Percentiles rank a stretch among this genome's conserved stretches.
phyloP scores from a whole-genome alignment of 2,329 filamentous ascomycete species.

The Pezicula radicicola region DNA sequence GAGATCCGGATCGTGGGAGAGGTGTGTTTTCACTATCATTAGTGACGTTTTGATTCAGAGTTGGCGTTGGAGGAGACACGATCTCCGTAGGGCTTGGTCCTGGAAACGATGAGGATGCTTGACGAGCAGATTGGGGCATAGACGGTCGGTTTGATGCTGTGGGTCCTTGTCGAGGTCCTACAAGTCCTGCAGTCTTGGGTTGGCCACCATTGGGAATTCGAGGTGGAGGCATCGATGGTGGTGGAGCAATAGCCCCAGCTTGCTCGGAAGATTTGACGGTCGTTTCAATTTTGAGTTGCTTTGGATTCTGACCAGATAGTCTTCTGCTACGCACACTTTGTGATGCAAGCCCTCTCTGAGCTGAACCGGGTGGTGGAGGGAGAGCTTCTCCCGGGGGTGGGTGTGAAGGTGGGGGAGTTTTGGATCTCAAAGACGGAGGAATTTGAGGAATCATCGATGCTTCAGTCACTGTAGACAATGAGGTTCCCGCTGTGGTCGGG shows the following conservation, averaged over 20 bases:
- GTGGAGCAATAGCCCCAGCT: conserved; percentile 14
- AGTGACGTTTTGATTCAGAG: conserved; percentile 22
- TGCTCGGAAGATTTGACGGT: conserved; percentile 13
- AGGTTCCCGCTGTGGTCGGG: conserved; percentile 63
- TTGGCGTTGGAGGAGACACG: conserved; percentile 26
- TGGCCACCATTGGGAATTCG: conserved; percentile 7
- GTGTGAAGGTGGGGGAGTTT: conserved; percentile 16
- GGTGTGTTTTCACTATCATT: conserved; percentile 29
- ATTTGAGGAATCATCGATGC: conserved; percentile 21
- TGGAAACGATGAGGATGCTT: conserved; percentile 23
- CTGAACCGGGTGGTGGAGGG: conserved; percentile 42
- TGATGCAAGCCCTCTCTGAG: conserved; percentile 27
- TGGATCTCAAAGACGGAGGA: conserved; percentile 18
- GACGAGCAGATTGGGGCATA: conserved; percentile 21
- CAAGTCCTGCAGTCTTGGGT: conserved; percentile 24
- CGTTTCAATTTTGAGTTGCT: conserved; percentile 89
- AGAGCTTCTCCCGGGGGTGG: conserved; percentile 22
- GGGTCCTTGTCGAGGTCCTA: conserved; percentile 13
- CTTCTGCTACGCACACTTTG: conserved; percentile 69
- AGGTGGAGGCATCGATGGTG: conserved; percentile 24
- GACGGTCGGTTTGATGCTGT: conserved; percentile 12
- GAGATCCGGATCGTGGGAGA: conserved; percentile 48
- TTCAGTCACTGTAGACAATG: conserved; percentile 72
- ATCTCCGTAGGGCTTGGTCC: conserved; percentile 21
- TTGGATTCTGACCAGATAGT: conserved; percentile 75